These are phyloP conservation scores for Fusarium napiforme DNA, from an alignment of 2,329 filamentous ascomycete genomes.

Conservation along the genomic window DNA sequence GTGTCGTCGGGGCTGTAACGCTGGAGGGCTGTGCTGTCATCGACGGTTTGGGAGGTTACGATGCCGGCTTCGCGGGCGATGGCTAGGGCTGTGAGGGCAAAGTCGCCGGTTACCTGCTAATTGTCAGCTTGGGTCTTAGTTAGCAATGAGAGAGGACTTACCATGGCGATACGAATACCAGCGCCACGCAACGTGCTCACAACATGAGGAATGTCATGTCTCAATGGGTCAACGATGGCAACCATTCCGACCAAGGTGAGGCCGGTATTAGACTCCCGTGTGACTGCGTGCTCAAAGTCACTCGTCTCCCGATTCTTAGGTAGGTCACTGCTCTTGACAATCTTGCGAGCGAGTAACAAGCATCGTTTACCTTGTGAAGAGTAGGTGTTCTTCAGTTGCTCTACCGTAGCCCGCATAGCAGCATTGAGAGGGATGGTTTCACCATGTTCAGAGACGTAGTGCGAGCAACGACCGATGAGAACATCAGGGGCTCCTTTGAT, in stretches of 20 bases:
- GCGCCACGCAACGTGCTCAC: constrained; percentile 74
- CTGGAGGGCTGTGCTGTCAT: constrained; percentile 64
- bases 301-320: constrained; percentile 63
- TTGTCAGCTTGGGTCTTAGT: accelerated
- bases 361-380: constrained; percentile 15
- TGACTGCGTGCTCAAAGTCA: constrained; percentile 67
- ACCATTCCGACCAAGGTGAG: constrained; percentile 79
- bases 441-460: constrained; percentile 4
- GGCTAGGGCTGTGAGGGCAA: constrained; percentile 77
- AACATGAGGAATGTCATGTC: constrained; percentile 75
- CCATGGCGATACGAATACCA: constrained; percentile 83
- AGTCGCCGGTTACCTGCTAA: constrained; percentile 75
- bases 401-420: not conserved
- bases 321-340: accelerated
- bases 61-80: constrained; percentile 80
- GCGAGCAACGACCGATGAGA: constrained; percentile 63
- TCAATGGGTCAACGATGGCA: constrained; percentile 81
- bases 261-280: constrained; percentile 44
- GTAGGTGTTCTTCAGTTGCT: not conserved
- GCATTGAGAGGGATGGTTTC: not conserved
- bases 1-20: constrained; percentile 39
- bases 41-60: constrained; percentile 65
- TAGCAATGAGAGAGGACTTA: constrained; percentile 37
- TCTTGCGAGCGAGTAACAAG: not conserved
- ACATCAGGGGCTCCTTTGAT: constrained; percentile 85